Evolutionary conservation across 2,329 filamentous ascomycete genomes (phyloP).

Genomic region (Microcyclosporella mali): DNA sequence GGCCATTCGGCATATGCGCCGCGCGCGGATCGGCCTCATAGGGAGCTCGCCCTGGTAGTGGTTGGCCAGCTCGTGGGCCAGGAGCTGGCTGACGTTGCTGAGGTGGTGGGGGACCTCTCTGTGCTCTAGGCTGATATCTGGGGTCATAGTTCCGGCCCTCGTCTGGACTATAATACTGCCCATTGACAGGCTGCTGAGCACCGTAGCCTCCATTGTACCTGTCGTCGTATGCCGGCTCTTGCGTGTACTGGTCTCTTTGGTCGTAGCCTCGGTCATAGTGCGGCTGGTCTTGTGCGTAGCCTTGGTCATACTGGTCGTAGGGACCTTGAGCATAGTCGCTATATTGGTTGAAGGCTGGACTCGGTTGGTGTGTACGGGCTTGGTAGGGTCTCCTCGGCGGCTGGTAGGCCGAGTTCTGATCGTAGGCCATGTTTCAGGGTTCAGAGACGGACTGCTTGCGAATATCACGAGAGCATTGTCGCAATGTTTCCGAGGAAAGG

Average conservation of each 20-base stretch:
- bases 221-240: constrained; percentile 8
- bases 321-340: constrained; percentile 15
- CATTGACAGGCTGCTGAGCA: constrained; percentile 4
- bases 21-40: constrained; percentile 6
- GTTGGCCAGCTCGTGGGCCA: constrained; percentile 6
- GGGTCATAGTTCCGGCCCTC: constrained; percentile 22
- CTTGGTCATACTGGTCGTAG: constrained; percentile 8
- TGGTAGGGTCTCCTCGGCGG: constrained; percentile 19
- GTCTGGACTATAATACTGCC: constrained; percentile 9
- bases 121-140: constrained; percentile 23
- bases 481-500: no score
- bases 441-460: no score
- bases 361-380: constrained; percentile 10
- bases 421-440: constrained; percentile 20
- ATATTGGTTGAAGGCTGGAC: constrained; percentile 15
- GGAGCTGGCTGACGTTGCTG: constrained; percentile 7
- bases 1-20: constrained; percentile 8
- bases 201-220: constrained; percentile 11
- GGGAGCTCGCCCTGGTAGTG: constrained; percentile 5
- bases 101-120: constrained; percentile 11
- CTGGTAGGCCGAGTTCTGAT: constrained; percentile 20
- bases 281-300: constrained; percentile 1
- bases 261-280: constrained; percentile 11
- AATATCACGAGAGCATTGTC: no score
- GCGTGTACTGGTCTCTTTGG: constrained; percentile 6